phyloP scores from a whole-genome alignment of 78 protist species.

The Dictyostelium purpureum region DNA sequence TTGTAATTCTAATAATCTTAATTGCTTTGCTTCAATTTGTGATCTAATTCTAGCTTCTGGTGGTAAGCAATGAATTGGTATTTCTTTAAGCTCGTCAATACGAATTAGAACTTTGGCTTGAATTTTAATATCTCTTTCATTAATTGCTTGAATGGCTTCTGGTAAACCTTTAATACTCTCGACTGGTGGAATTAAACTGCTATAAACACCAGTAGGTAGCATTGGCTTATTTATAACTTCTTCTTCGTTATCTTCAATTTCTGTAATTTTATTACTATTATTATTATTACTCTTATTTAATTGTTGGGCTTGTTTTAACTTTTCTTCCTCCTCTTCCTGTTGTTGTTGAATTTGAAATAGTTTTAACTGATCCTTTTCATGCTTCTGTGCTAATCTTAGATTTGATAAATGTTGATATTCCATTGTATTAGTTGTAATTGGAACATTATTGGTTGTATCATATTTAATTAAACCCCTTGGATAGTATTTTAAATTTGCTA shows the following conservation, averaged over 20 bases:
- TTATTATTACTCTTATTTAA: neutral
- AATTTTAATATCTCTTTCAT: slow-evolving; percentile 51
- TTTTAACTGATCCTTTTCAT: slow-evolving; percentile 24
- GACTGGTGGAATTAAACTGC: slow-evolving; percentile 14
- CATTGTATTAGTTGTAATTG: neutral
- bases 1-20: slow-evolving; percentile 32
- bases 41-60: slow-evolving; percentile 14
- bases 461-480: slow-evolving; percentile 12
- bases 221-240: neutral
- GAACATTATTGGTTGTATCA: neutral
- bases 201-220: slow-evolving; percentile 4
- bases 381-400: neutral
- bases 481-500: slow-evolving; percentile 5
- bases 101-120: slow-evolving; percentile 10
- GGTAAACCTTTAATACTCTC: slow-evolving; percentile 46
- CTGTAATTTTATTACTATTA: neutral
- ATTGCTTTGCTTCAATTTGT: slow-evolving; percentile 50
- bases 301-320: neutral
- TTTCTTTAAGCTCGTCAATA: slow-evolving; percentile 27
- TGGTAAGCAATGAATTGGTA: slow-evolving; percentile 8
- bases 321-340: neutral
- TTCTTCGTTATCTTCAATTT: neutral
- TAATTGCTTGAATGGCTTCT: slow-evolving; percentile 28
- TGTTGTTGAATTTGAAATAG: neutral
- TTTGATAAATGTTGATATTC: neutral